Conservation (phyloP, 2,329 filamentous ascomycete species). For the Emmonsia crescens region DNA sequence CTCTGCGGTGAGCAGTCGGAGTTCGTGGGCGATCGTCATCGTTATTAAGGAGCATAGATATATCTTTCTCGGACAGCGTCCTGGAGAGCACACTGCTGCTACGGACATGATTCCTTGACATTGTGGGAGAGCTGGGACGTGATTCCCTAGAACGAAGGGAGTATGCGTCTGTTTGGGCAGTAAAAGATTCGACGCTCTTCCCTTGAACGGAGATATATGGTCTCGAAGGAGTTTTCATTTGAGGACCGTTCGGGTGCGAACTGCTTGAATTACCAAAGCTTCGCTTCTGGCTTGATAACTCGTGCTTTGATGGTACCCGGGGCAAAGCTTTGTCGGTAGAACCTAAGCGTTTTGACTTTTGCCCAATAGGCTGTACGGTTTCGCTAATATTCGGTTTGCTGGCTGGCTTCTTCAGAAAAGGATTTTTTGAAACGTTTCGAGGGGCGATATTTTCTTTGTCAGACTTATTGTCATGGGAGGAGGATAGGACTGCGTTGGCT, state of each 20-base stretch:
- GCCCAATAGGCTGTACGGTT: constrained; percentile 1
- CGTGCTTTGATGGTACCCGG: background rate
- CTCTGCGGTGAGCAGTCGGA: constrained; percentile 13
- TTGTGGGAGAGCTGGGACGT: constrained; percentile 29
- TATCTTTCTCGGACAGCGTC: constrained; percentile 32
- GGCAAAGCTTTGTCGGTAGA: constrained; percentile 4
- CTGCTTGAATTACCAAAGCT: constrained; percentile 8
- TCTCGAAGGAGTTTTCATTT: constrained; percentile 13
- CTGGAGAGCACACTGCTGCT: constrained; percentile 35
- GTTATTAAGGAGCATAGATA: constrained; percentile 22
- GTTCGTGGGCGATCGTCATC: constrained; percentile 20
- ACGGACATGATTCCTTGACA: constrained; percentile 31
- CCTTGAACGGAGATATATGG: constrained; percentile 28
- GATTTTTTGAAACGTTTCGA: constrained; percentile 13
- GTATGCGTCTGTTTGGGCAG: constrained; percentile 34
- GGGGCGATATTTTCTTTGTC: constrained; percentile 14
- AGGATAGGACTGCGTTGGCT: constrained; percentile 2
- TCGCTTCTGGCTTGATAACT: background rate
- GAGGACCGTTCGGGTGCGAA: constrained; percentile 15
- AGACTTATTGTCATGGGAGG: constrained; percentile 12
- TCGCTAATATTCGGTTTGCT: constrained; percentile 11
- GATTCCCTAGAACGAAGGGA: constrained; percentile 26
- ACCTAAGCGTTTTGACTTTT: constrained; percentile 5
- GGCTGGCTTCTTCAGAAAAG: constrained; percentile 4
- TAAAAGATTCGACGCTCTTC: constrained; percentile 29